Evolutionary conservation across 371 early-diverging fungal genomes (phyloP), one percentile per base, ranked within the genome.

Genomic region (Gilbertella persicaria): DNA sequence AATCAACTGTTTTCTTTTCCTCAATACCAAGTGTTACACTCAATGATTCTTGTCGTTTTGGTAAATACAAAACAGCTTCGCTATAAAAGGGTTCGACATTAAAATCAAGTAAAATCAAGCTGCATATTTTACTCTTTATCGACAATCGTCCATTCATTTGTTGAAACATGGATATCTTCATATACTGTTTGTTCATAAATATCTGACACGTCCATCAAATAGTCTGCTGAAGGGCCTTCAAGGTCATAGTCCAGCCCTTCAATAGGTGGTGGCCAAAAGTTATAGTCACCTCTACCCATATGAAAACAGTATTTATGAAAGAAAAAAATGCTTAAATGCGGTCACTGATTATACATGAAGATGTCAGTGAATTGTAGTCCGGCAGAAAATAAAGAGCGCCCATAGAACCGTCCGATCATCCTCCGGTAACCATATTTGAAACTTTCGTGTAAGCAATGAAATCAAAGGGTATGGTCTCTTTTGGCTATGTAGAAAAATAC

Each of bases 31-130:
- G 13, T 5, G 43, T 60, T 1, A 64, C 49, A 17, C 37, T 43
- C 5, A 59, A 12, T 2, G 50, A 21, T 3, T 42, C 40, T 21
- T 16, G 21, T 43, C 40, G 29, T 24, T 14, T 35, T 5, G 64
- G 60, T 23, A 64, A 44, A 55, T 64, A 64, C 21, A 52, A 36
- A 0, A 19, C n/a, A 4, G 60, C 55, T 37, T 64, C 60, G 45
- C 65, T 64, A 35, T 8, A 37, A 26, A 16, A 2, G 30, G 4
- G 13, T 26, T 52, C 19, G 16, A 43, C 14, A 45, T 19, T 4
- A 26, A 12, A 30, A 39, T 7, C n/a, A n/a, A n/a, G n/a, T n/a
- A n/a, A n/a, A n/a, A 37, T 20, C 5, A 44, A 16, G 12, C 20
- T 0, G 9, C 14, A 4, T 0, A 5, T 9, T 25, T 50, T 53